These are phyloP conservation scores for Fusarium sp. DNA, from an alignment of 2,329 filamentous ascomycete species.

Conservation along the genomic window DNA sequence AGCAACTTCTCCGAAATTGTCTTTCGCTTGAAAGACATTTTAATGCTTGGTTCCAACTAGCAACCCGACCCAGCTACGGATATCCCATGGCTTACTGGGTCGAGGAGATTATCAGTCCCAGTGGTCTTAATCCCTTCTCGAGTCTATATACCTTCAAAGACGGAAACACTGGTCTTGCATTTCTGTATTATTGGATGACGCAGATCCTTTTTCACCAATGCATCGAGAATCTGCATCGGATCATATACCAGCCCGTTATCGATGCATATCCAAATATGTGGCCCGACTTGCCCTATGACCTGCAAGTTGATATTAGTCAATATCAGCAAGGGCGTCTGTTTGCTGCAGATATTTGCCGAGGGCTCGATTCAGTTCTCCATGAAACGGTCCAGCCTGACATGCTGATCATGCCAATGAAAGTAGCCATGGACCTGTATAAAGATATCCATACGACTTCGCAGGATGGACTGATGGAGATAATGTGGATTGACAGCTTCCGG, in stretches of 20 bases:
- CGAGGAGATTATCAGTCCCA: slow-evolving; percentile 48
- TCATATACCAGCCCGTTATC: slow-evolving; percentile 59
- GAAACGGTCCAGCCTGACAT: slow-evolving; percentile 61
- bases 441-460: slow-evolving; percentile 55
- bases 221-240: slow-evolving; percentile 59
- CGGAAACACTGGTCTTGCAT: slow-evolving; percentile 58
- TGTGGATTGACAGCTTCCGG: slow-evolving; percentile 63
- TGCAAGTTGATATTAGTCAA: slow-evolving; percentile 57
- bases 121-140: slow-evolving; percentile 58
- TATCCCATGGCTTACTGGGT: slow-evolving; percentile 57
- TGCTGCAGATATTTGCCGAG: slow-evolving; percentile 64
- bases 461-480: slow-evolving; percentile 59
- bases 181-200: slow-evolving; percentile 67
- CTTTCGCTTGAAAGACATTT: slow-evolving; percentile 62
- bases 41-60: slow-evolving; percentile 59
- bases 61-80: slow-evolving; percentile 47
- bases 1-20: slow-evolving; percentile 62
- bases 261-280: slow-evolving; percentile 57
- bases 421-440: slow-evolving; percentile 58
- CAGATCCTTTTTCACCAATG: slow-evolving; percentile 63
- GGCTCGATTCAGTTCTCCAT: slow-evolving; percentile 61
- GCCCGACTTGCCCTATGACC: slow-evolving; percentile 53
- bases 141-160: slow-evolving; percentile 61
- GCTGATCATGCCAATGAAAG: slow-evolving; percentile 58
- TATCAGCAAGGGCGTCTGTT: slow-evolving; percentile 61